Conservation (phyloP, 345 rosid genomes). For the Angophora floribunda region DNA sequence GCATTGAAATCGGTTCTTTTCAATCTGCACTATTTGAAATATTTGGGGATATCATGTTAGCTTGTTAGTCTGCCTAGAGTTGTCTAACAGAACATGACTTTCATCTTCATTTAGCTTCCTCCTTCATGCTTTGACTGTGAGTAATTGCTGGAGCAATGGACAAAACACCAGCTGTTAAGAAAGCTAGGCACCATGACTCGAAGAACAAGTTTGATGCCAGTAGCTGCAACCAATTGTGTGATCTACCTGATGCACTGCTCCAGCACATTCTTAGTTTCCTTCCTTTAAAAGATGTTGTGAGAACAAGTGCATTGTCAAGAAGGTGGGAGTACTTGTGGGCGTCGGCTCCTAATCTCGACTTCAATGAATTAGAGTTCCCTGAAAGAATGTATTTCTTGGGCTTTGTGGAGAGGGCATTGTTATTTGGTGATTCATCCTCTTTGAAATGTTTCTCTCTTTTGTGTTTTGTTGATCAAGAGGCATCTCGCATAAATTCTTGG, state of each 20-base stretch:
- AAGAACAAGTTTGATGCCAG: neutral
- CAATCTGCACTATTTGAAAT: neutral
- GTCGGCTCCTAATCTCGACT: neutral
- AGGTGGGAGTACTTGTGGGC: neutral
- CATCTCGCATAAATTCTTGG: neutral
- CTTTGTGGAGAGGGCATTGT: neutral
- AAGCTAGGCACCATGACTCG: neutral
- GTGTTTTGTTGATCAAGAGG: neutral
- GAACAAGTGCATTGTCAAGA: neutral
- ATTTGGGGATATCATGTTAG: neutral
- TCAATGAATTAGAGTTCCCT: neutral
- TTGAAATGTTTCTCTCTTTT: neutral
- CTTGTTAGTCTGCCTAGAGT: neutral
- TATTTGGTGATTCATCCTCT: neutral
- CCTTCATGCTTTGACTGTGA: neutral
- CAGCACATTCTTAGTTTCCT: neutral
- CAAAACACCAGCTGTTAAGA: neutral
- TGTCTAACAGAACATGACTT: neutral
- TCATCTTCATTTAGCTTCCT: neutral
- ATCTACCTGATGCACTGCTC: neutral
- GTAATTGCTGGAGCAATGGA: neutral
- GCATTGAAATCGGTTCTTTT: neutral
- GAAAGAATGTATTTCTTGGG: neutral
- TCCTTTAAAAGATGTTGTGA: neutral
- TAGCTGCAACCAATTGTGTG: neutral